phyloP scores from a whole-genome alignment of 2,329 filamentous ascomycete species.

The Fusarium sp. region DNA sequence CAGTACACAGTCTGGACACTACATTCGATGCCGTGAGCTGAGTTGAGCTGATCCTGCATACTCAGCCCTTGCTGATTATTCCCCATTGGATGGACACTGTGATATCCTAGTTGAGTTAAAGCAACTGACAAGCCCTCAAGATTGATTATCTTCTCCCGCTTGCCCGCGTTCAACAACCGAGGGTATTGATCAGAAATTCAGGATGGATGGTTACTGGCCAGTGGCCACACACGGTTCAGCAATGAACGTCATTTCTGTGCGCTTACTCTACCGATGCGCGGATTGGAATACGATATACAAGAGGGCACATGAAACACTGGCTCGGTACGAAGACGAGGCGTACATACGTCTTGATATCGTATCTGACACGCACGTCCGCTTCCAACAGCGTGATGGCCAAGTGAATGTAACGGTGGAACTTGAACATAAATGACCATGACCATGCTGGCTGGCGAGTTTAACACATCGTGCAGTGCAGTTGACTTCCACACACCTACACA shows the following conservation, averaged over 20 bases:
- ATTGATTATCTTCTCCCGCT: constrained; percentile 15
- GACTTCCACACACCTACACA: background rate
- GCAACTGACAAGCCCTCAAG: background rate
- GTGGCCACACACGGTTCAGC: background rate
- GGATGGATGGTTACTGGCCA: background rate
- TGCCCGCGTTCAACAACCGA: constrained; percentile 27
- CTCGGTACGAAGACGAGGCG: constrained; percentile 7
- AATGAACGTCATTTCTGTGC: constrained; percentile 14
- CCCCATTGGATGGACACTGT: constrained; percentile 11
- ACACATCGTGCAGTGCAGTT: background rate
- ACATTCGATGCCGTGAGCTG: constrained; percentile 3
- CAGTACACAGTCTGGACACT: constrained; percentile 11
- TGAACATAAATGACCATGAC: background rate
- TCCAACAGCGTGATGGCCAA: background rate
- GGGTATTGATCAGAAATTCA: constrained; percentile 6
- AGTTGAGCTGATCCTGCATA: constrained; percentile 9
- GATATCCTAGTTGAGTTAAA: constrained; percentile 9
- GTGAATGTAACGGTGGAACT: background rate
- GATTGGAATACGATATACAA: constrained; percentile 1
- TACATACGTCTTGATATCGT: background rate
- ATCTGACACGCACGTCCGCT: background rate
- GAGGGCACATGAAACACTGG: constrained; percentile 2
- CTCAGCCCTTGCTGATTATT: constrained; percentile 10
- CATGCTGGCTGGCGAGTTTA: background rate
- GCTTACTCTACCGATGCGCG: constrained; percentile 10